phyloP scores from a whole-genome alignment of 2,329 filamentous ascomycete genomes.

The Coleophoma cylindrospora region DNA sequence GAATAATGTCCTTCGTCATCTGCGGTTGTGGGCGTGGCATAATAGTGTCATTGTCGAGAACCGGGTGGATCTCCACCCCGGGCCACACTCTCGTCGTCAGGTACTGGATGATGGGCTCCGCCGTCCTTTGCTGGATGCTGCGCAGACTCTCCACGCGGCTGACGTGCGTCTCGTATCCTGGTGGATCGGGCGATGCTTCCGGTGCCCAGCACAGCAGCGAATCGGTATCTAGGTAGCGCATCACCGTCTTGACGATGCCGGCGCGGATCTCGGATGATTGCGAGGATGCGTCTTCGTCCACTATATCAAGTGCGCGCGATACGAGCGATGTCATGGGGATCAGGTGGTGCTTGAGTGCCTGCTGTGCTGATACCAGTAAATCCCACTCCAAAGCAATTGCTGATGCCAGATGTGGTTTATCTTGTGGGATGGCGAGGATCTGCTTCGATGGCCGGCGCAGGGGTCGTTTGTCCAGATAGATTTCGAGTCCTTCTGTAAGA shows the following conservation, averaged over 20 bases:
- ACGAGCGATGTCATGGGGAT: conserved; percentile 85
- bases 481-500: conserved; percentile 32
- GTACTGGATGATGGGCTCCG: conserved; percentile 66
- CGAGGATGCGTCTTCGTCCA: conserved; percentile 50
- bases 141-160: conserved; percentile 54
- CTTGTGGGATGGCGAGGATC: conserved; percentile 65
- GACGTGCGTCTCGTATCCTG: conserved; percentile 37
- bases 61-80: conserved; percentile 70
- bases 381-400: conserved; percentile 95
- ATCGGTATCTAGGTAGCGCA: conserved; percentile 90
- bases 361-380: conserved; percentile 71
- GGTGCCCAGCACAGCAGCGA: conserved; percentile 88
- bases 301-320: conserved; percentile 79
- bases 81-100: conserved; percentile 76
- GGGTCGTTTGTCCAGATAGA: conserved; percentile 74
- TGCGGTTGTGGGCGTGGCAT: conserved; percentile 69
- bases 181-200: conserved; percentile 40
- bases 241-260: conserved; percentile 60
- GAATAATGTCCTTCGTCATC: conserved; percentile 71
- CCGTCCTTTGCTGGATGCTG: conserved; percentile 64
- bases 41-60: conserved; percentile 76
- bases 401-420: conserved; percentile 76
- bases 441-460: conserved; percentile 74
- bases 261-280: conserved; percentile 46
- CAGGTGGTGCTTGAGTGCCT: conserved; percentile 80